Evolutionary conservation across 2,329 filamentous ascomycete species (phyloP).

Genomic region (Alternaria ethzedia): DNA sequence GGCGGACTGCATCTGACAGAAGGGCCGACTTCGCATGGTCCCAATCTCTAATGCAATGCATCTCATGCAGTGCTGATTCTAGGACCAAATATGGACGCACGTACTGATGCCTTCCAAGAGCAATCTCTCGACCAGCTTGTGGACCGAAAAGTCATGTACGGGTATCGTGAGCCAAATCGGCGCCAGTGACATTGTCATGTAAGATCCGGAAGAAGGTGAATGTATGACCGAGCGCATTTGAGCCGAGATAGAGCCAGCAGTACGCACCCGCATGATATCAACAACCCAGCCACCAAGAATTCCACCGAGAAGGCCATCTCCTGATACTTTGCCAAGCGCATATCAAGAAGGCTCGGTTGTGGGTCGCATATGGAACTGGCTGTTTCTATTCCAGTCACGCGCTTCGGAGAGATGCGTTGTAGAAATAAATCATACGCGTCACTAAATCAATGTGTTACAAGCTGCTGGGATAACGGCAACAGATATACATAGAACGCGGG

Average conservation of each 20-base stretch:
- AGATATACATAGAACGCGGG: neutral
- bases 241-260: conserved; percentile 1
- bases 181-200: neutral
- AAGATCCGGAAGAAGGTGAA: neutral
- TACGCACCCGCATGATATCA: neutral
- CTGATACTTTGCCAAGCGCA: neutral
- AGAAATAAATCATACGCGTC: neutral
- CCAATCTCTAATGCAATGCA: conserved; percentile 8
- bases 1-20: conserved; percentile 8
- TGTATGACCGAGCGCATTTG: neutral
- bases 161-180: neutral
- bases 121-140: conserved; percentile 6
- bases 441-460: neutral
- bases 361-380: neutral
- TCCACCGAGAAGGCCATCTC: neutral
- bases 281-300: neutral
- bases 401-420: neutral
- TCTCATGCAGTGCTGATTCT: conserved; percentile 10
- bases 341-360: neutral
- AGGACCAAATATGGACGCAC: conserved; percentile 3
- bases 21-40: conserved; percentile 10
- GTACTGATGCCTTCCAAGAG: conserved; percentile 2
- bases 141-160: neutral
- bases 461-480: neutral
- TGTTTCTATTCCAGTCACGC: neutral